Conservation (phyloP, 805 yeast species). For the Wickerhamia fluorescens region DNA sequence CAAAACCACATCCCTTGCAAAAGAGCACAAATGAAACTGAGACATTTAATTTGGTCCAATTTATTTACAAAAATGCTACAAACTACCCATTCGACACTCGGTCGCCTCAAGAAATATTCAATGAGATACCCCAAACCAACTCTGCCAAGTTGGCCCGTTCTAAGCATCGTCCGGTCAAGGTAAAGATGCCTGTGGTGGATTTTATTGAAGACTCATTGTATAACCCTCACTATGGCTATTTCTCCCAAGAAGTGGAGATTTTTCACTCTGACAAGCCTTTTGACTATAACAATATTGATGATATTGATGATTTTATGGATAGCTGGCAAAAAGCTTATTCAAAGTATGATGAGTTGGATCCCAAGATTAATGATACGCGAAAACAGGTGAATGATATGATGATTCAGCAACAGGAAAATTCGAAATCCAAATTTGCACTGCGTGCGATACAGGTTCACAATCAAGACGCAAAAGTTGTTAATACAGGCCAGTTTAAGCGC, state of each 20-base stretch:
- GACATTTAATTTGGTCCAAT: slow-evolving; percentile 24
- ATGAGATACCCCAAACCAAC: slow-evolving; percentile 27
- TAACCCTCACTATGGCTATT: slow-evolving; percentile 78
- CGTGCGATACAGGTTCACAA: slow-evolving; percentile 20
- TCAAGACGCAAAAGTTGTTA: slow-evolving; percentile 12
- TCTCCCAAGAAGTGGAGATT: slow-evolving; percentile 70
- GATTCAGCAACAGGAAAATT: slow-evolving; percentile 4
- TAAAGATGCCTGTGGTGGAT: slow-evolving; percentile 69
- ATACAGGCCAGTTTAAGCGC: slow-evolving; percentile 9
- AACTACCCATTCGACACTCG: slow-evolving; percentile 34
- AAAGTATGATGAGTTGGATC: slow-evolving; percentile 35
- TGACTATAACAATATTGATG: slow-evolving; percentile 48
- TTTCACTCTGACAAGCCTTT: slow-evolving; percentile 63
- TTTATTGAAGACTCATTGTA: slow-evolving; percentile 82
- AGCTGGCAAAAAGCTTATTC: slow-evolving; percentile 60
- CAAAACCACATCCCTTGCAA: slow-evolving; percentile 19
- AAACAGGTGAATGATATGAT: slow-evolving; percentile 7
- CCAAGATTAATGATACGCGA: slow-evolving; percentile 7
- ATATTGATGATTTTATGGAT: slow-evolving; percentile 63
- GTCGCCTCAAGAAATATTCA: slow-evolving; percentile 34
- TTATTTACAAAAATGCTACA: slow-evolving; percentile 32
- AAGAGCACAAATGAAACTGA: slow-evolving; percentile 6
- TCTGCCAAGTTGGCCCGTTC: slow-evolving; percentile 24
- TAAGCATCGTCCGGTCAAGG: slow-evolving; percentile 47
- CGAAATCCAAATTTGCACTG: slow-evolving; percentile 20